These are phyloP conservation scores for Achaetomiella virescens DNA, from an alignment of 495 filamentous ascomycete species.

Conservation along the genomic window DNA sequence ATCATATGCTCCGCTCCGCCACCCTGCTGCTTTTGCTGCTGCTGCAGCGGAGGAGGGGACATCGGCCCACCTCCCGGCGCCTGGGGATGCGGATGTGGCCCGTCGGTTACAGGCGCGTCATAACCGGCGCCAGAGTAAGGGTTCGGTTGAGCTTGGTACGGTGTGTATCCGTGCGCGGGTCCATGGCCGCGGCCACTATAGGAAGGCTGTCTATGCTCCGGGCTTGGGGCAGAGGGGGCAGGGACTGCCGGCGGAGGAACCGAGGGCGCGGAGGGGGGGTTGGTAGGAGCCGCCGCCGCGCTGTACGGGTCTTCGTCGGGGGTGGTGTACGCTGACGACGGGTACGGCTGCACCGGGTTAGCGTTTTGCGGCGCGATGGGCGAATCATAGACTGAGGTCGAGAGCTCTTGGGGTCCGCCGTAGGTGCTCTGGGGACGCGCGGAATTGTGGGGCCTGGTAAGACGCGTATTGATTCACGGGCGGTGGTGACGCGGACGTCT, in stretches of 20 bases:
- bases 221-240: conserved; percentile 23
- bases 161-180: conserved; percentile 4
- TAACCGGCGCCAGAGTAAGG: not conserved
- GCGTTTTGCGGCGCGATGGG: conserved; percentile 57
- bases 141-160: conserved; percentile 8
- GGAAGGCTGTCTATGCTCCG: conserved; percentile 6
- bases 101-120: not conserved
- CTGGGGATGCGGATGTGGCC: not conserved
- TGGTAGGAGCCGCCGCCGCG: conserved; percentile 18
- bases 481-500: conserved; percentile 40
- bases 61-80: conserved; percentile 11
- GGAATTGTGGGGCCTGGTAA: conserved; percentile 41
- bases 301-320: conserved; percentile 46
- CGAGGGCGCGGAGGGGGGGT: conserved; percentile 21
- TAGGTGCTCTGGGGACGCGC: conserved; percentile 64
- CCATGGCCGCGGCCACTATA: not conserved
- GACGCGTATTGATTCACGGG: conserved; percentile 33
- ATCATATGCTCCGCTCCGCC: conserved; percentile 35
- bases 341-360: conserved; percentile 45
- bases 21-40: too few relatives aligned
- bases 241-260: conserved; percentile 24
- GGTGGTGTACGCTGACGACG: conserved; percentile 52
- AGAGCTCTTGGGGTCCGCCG: conserved; percentile 74
- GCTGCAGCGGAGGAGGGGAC: conserved; percentile 36
- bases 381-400: conserved; percentile 78